These are phyloP conservation scores for Closterium sp. DNA, from an alignment of 139 green algal genomes.

Conservation along the genomic window DNA sequence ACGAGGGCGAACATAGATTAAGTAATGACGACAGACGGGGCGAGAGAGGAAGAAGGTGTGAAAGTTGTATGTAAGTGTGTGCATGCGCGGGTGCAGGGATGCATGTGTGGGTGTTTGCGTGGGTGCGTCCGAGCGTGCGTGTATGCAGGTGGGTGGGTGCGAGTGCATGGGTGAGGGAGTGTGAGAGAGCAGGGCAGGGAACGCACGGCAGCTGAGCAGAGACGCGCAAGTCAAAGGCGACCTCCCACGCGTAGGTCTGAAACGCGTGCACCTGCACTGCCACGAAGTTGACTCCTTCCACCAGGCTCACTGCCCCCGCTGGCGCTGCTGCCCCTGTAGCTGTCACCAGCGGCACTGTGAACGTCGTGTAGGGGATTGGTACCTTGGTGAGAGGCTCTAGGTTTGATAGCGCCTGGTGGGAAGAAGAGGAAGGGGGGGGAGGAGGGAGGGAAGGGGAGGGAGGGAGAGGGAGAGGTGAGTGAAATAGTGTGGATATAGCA, in stretches of 20 bases:
- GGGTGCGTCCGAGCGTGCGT: neutral
- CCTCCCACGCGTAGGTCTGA: constrained; percentile 12
- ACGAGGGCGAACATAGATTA: neutral
- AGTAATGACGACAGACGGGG: neutral
- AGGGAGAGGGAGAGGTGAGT: neutral
- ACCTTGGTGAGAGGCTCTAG: neutral
- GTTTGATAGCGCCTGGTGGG: neutral
- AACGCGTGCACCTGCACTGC: constrained; percentile 13
- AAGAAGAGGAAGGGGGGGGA: neutral
- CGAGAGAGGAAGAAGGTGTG: neutral
- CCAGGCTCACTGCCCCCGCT: neutral
- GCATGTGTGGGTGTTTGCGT: too few species aligned
- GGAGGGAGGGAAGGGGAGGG: neutral
- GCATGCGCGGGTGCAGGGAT: too few species aligned
- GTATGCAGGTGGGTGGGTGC: too few species aligned
- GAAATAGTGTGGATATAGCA: too few species aligned
- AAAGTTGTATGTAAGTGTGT: neutral
- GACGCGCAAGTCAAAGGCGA: constrained; percentile 32
- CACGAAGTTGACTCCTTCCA: constrained; percentile 22
- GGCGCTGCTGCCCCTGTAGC: neutral
- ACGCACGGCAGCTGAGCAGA: neutral
- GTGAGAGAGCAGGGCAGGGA: neutral
- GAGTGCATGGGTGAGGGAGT: too few species aligned
- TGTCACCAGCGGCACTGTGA: neutral
- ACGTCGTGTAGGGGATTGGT: neutral